Base-by-base conservation (phyloP, 2,329 filamentous ascomycete genomes). In the Colletotrichum sp. region DNA sequence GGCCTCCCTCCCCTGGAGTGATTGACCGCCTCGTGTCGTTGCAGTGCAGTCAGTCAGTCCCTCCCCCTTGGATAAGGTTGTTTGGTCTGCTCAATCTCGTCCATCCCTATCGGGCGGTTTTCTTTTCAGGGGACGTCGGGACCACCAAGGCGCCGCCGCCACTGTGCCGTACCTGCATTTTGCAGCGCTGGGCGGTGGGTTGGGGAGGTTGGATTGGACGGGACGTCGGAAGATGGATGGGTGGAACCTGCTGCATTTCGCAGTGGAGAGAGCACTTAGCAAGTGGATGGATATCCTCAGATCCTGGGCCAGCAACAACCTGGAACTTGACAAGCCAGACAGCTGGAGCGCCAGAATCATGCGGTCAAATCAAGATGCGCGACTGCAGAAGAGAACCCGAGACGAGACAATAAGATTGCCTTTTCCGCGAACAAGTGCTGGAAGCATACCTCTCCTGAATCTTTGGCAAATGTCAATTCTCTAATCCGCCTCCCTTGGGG, bases 81-180 rank as follows among this genome's bases (percentile, higher is more conserved):
- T 73, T 69, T 73, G 59, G 68, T 34, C 36, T 52, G 24, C 55
- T 36, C 24, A 44, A 44, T 13, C n/a, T 21, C n/a, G 44, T 52
- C n/a, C 44, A 52, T 52, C 55, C 26, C 55, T 63, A 63, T 63
- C 59, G 59, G 18, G 26, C 28, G 24, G 28, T 13, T 24, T 49
- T 28, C 62, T 60, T 32, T 49, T n/a, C 34, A 24, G 59, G 10
- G 32, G 63, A n/a, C 44, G 36, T 30, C 21, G 62, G 63, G 63
- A 39, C 16, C 44, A 52, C n/a, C 44, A 12, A 52, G 44, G 64
- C 28, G 28, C 24, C 32, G 28, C 24, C 30, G 62, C 18, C 55
- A 28, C 15, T 24, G 24, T 52, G 63, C 63, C 26, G 73, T 76
- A 76, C 70, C 74, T 76, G 63, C 70, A 34, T 76, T 49, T 64